Evolutionary conservation across 2,329 filamentous ascomycete species (phyloP).

Genomic region (Xylariales sp.): DNA sequence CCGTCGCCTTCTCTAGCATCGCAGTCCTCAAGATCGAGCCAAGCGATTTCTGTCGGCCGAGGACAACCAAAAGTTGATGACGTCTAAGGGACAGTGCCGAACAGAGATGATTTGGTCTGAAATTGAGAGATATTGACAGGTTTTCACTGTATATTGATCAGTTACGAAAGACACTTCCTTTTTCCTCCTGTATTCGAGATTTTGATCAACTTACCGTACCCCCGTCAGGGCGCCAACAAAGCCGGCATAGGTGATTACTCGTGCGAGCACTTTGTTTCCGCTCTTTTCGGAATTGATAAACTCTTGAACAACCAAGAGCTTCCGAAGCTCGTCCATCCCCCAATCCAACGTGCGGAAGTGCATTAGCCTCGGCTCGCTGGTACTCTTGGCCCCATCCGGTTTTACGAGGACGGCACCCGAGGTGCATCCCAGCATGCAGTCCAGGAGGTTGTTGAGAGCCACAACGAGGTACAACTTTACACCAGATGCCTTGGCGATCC

Average conservation of each 20-base stretch:
- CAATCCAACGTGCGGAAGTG: conserved; percentile 55
- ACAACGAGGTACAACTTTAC: conserved; percentile 57
- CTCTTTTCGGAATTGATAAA: conserved; percentile 32
- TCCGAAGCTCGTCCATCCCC: conserved; percentile 46
- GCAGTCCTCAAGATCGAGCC: conserved; percentile 41
- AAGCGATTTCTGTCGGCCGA: conserved; percentile 50
- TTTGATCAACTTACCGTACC: conserved; percentile 38
- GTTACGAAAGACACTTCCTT: no score
- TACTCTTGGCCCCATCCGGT: conserved; percentile 5
- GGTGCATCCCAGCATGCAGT: conserved; percentile 62
- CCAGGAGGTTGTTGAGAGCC: conserved; percentile 58
- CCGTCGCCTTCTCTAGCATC: conserved; percentile 11
- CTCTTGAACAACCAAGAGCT: conserved; percentile 47
- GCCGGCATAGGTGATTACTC: conserved; percentile 44
- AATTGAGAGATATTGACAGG: conserved; percentile 45
- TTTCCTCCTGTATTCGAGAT: no score
- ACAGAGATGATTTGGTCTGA: conserved; percentile 43
- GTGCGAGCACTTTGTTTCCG: conserved; percentile 34
- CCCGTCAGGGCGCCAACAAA: conserved; percentile 47
- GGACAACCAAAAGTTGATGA: conserved; percentile 47
- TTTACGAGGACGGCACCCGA: conserved; percentile 34
- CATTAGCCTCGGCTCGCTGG: conserved; percentile 29
- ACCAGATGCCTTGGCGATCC: conserved; percentile 45
- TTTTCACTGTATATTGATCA: conserved; percentile 21
- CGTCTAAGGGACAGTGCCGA: conserved; percentile 32